Conservation (phyloP, 495 filamentous ascomycete genomes). For the Trichoderma erinaceum region DNA sequence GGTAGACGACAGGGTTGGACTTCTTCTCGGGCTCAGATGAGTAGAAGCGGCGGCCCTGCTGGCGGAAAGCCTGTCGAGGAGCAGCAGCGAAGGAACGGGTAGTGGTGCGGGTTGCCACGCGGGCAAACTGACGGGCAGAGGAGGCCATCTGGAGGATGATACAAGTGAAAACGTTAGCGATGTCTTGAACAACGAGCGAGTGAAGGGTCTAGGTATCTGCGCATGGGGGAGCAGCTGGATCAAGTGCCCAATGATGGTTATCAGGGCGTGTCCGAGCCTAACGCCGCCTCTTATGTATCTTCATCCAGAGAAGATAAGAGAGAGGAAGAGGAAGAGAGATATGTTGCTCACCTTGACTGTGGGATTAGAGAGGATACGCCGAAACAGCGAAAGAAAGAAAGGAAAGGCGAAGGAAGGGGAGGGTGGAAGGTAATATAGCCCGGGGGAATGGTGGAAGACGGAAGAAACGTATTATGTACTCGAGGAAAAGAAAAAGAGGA, state of each 20-base stretch:
- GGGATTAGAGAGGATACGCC: not conserved
- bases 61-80: slow-evolving; percentile 56
- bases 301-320: not conserved
- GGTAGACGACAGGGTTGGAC: slow-evolving; percentile 37
- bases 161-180: not conserved
- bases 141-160: slow-evolving; percentile 37
- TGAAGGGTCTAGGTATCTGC: not conserved
- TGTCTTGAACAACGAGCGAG: not conserved
- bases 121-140: slow-evolving; percentile 46
- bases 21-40: slow-evolving; percentile 60
- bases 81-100: slow-evolving; percentile 42
- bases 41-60: slow-evolving; percentile 66
- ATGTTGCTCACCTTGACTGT: not conserved
- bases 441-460: not conserved
- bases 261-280: not conserved
- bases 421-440: not conserved
- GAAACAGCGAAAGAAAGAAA: not conserved
- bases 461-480: not conserved
- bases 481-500: not conserved
- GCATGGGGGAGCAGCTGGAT: not conserved
- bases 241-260: not conserved
- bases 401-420: not conserved
- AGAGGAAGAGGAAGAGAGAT: not conserved
- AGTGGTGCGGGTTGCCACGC: slow-evolving; percentile 52
- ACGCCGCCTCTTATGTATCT: not conserved